phyloP scores from a whole-genome alignment of 345 rosid species.

The Carallia pectinifolia region DNA sequence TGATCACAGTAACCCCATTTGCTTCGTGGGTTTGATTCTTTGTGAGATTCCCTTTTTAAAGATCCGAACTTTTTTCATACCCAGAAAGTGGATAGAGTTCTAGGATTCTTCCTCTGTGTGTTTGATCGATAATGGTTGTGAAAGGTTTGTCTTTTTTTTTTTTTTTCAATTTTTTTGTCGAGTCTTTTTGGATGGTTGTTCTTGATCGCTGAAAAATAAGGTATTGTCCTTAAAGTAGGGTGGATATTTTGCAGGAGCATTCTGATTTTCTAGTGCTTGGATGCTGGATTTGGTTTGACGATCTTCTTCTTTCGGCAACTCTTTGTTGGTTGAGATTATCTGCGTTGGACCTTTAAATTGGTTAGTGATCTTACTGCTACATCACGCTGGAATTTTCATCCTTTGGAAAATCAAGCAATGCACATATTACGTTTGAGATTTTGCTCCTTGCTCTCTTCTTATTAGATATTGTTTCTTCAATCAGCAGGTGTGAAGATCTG shows the following conservation, averaged over 20 bases:
- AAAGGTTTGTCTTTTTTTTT: conserved; percentile 4
- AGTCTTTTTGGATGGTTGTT: conserved; percentile 1
- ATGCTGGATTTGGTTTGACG: conserved; percentile 6
- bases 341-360: not conserved
- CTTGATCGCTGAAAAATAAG: conserved; percentile 6
- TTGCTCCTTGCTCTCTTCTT: not conserved
- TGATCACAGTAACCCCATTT: conserved; percentile 25
- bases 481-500: conserved; percentile 26
- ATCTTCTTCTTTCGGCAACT: not conserved
- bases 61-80: no score
- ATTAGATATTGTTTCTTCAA: no score
- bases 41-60: conserved; percentile 7
- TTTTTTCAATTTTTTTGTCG: conserved; percentile 11
- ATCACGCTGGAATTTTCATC: not conserved
- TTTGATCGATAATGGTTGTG: conserved; percentile 10
- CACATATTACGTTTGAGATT: not conserved
- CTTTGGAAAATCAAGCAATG: conserved; percentile 4
- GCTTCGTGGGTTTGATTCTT: conserved; percentile 11
- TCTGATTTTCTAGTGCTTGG: not conserved
- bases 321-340: not conserved
- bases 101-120: conserved; percentile 11
- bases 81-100: conserved; percentile 20
- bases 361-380: not conserved
- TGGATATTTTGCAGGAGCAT: not conserved
- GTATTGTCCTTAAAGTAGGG: not conserved